Evolutionary conservation across 2,329 filamentous ascomycete genomes (phyloP), one percentile per base, ranked within the genome.

Genomic region (Microdochium bolleyi): DNA sequence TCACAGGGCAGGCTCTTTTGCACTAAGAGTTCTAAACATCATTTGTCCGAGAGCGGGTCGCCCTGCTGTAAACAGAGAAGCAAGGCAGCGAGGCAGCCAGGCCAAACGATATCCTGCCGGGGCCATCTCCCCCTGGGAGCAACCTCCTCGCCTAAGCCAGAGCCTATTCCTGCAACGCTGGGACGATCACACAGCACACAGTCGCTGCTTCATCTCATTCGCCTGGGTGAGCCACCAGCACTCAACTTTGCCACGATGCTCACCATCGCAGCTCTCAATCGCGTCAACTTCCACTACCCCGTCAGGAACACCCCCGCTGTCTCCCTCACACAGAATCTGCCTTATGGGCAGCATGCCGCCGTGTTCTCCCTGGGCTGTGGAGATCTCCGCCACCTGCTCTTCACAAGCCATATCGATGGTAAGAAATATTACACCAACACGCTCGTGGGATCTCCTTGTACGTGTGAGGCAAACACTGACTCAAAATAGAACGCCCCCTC

Each of bases 311-410:
- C 75, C 0, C 75, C 79, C 2, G 78, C 81, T 5, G 66, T 73
- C 9, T 76, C 70, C 56, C 62, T 83, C 9, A 74, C 73, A 0
- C 67, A 71, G 49, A 64, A 69, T 37, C 57, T 82, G 2, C 76
- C 79, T 0, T 73, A 73, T 10, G 77, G 75, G 3, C 55, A 73
- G n/a, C 67, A 77, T 59, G 77, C 72, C 2, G 64, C 72, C 48
- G 64, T 83, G 5, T 68, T 85, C 14, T 69, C 78, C 1, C 69
- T 85, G 2, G 80, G 77, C 2, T 82, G 77, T 53, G 79, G 79
- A 11, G 82, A 85, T 64, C 66, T 76, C 44, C 73, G 79, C 14
- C 78, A 79, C 55, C 70, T 85, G 25, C 64, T 85, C 1, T 84
- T 75, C 59, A 82, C 80, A 0, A 60, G 68, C 1, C 78, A 76